Evolutionary conservation across 345 rosid species (phyloP), one percentile per base, ranked within the genome.

Genomic region (Bruguiera sexangula): DNA sequence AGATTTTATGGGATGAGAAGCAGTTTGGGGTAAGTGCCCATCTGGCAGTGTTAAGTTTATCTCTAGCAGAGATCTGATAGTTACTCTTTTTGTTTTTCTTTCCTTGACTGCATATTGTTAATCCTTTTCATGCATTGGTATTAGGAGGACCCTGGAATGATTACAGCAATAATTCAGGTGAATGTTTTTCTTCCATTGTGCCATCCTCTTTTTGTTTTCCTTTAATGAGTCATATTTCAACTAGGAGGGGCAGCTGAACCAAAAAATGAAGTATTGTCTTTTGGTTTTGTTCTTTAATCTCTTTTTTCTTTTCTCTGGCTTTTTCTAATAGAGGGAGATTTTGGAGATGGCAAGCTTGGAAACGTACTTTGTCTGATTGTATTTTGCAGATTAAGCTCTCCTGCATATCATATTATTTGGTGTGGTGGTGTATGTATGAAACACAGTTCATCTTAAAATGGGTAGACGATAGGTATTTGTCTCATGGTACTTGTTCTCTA

Each of bases 1-100:
- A 72, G 32, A 72, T 76, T n/a, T 54, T 68, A 26, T 72, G 80
- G 80, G 76, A 67, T 34, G 80, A 67, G 67, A 71, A 71, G 69
- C 68, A 63, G 24, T 76, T 76, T 34, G 54, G 16, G 76, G 80
- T 76, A 46, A 51, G 71, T 39, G 36, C 61, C 46, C 21, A 21
- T 22, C 58, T 62, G 15, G 21, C 27, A 26, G 29, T 21, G 21
- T 16, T 34, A 48, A 34, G 7, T 50, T 22, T 64, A 30, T 15
- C 24, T 50, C 58, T 22, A 10, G 43, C 26, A 63, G 9, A 63
- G 9, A 10, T 4, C 11, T 50, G 43, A 29, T 21, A 2, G 13
- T 22, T 4, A 29, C 61, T 1, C 22, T 21, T 18, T 21, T 10
- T 31, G 27, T 70, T 8, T n/a, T 51, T 53, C 22, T 58, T 30